Percentiles rank a stretch among this genome's conserved stretches.
Evolutionary conservation across 2,329 filamentous ascomycete genomes (phyloP).

Genomic region (Xylaria digitata): DNA sequence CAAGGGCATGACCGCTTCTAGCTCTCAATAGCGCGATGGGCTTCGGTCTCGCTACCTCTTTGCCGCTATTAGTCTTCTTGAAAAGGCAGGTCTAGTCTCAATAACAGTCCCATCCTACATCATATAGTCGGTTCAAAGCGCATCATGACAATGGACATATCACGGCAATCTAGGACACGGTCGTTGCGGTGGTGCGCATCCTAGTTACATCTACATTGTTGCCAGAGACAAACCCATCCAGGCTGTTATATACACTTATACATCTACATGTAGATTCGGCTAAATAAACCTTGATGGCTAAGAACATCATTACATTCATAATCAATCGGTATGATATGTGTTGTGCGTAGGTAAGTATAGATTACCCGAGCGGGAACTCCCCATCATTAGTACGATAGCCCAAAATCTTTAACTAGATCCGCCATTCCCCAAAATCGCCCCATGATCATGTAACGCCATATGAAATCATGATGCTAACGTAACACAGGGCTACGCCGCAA

Average conservation of each 20-base stretch:
- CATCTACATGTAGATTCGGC: conserved; percentile 15
- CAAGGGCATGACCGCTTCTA: neutral
- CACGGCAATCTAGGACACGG: neutral
- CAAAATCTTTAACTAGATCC: conserved; percentile 6
- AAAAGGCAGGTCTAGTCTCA: neutral
- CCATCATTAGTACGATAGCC: conserved; percentile 3
- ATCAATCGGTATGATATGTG: conserved; percentile 4
- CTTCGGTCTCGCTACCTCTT: neutral
- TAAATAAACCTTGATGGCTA: conserved; percentile 4
- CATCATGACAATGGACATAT: no score
- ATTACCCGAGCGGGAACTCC: neutral
- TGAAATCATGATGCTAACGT: conserved; percentile 15
- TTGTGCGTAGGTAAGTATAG: neutral
- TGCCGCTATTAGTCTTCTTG: neutral
- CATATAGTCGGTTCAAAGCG: neutral
- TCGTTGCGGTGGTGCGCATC: neutral
- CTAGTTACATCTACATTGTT: neutral
- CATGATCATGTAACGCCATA: conserved; percentile 27
- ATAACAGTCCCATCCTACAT: neutral
- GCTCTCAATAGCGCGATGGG: neutral
- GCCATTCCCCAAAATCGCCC: conserved; percentile 2
- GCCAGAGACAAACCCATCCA: neutral
- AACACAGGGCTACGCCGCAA: conserved; percentile 1
- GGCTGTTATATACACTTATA: conserved; percentile 3
- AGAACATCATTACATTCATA: conserved; percentile 13